These are phyloP conservation scores for Penstemon barbatus DNA, from an alignment of 257 asterid species.

Conservation along the genomic window DNA sequence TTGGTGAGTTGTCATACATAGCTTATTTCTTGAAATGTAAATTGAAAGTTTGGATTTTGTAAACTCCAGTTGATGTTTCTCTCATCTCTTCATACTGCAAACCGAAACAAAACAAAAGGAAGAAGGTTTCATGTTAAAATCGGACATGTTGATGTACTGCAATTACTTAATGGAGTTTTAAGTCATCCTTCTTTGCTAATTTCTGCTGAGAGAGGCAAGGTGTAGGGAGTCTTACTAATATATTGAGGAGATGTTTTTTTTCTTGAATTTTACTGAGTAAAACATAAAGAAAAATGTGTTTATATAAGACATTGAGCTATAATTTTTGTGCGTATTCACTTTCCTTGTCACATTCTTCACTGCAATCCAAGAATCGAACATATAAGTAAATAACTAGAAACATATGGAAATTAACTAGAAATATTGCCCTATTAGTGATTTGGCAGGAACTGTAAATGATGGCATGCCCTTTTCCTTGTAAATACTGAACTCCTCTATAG, in stretches of 20 bases:
- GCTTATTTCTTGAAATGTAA: conserved; percentile 5
- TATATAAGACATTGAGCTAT: too few relatives aligned
- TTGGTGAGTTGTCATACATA: neutral
- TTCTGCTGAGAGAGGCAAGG: neutral
- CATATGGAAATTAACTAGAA: neutral
- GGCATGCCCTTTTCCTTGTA: neutral
- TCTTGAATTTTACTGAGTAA: too few relatives aligned
- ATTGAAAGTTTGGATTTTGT: conserved; percentile 1
- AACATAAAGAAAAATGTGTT: too few relatives aligned
- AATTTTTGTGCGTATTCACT: too few relatives aligned
- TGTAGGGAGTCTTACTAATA: too few relatives aligned
- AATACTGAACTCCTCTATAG: neutral
- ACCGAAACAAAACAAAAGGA: neutral
- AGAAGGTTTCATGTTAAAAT: neutral
- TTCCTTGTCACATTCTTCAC: too few relatives aligned
- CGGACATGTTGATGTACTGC: neutral
- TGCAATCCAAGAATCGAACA: too few relatives aligned
- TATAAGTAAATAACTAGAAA: too few relatives aligned
- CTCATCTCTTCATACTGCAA: neutral
- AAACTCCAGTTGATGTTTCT: neutral
- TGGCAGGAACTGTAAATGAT: neutral
- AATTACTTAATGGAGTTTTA: neutral
- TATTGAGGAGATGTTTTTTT: too few relatives aligned
- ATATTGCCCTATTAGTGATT: neutral
- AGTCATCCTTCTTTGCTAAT: neutral